Evolutionary conservation across 805 yeast genomes (phyloP), one percentile per base, ranked within the genome.

Genomic region (Candida silvicultrix): DNA sequence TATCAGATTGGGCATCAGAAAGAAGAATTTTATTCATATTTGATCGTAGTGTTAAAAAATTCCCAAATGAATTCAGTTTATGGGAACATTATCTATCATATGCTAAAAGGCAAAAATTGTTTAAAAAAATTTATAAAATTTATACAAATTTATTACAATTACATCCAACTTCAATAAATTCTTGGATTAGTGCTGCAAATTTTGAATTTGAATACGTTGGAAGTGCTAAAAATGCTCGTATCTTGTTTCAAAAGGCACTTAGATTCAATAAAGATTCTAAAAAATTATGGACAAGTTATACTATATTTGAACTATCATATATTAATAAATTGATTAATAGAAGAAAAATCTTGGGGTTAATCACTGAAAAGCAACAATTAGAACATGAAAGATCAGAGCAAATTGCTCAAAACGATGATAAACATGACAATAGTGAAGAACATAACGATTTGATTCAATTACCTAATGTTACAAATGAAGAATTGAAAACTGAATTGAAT

Each of bases 131-230:
- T 16, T 87, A 86, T 60, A 81, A 80, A 52, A 81, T 88, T 8
- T 88, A 89, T 63, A 82, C 90, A 6, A 78, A 80, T 47, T 71
- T 92, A 54, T 71, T 94, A 55, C 88, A 83, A 64, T 68, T 89
- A 51, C 98, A 94, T 62, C 98, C 99, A n/a, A 77, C 85, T 38
- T 86, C 90, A 59, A 78, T 89, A 2, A 85, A 83, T 55, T 85
- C 92, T 16, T 94, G 99, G 99, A 78, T 94, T 38, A 78, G 88
- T 57, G 97, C 97, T 21, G 97, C 97, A 28, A 87, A 87, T 60
- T 89, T 88, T 66, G 98, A 94, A 67, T 83, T 87, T 57, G 97
- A 92, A 55, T 78, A 77, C 25, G 89, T 94, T 64, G 86, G 92
- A 37, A 85, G 89, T 56, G 87, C 95, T 40, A 81, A 84, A 59